Evolutionary conservation across 768 basidiomycete genomes (phyloP), one percentile per base, ranked within the genome.

Genomic region (Naganishia vaughanmartiniae): DNA sequence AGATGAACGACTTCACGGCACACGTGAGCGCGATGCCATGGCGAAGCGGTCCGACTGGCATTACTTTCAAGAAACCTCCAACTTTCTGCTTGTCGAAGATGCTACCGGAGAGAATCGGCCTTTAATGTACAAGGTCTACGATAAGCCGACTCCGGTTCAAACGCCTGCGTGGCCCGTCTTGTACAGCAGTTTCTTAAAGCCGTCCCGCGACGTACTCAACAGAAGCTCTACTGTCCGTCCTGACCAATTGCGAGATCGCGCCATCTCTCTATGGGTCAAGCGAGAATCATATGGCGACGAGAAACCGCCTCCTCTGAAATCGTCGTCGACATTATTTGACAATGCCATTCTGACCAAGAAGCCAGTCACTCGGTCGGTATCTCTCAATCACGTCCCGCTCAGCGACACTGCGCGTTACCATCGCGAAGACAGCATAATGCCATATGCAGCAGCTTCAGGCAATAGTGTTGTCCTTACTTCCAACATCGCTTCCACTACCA

Each of bases 381-480:
- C 67, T 15, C 45, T 72, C 4, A 72, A 69, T 60, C 65, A 69
- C 34, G 19, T 65, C 10, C 51, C 66, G 9, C 42, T 45, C n/a
- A 63, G 60, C 28, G 60, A 63, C 39, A 45, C 60, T 26, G 10
- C 60, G 26, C 60, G 60, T 2, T 63, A 4, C 19, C 36, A 63
- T 10, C 17, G 36, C 21, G 65, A 53, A 26, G 65, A 71, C n/a
- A 66, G 70, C 58, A 31, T 72, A 28, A 31, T 57, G 30, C 80
- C 80, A 0, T 81, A 81, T 65, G 75, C 77, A 34, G 92, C 93
- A 45, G 95, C 95, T 1, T 97, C 94, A 10, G 94, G 94, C 7
- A 98, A 99, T 82, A 93, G 91, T 73, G 93, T 97, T 55, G 86
- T 87, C 46, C 88, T 98, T 76, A 93, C 95, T 0, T 96, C 93